Conservation (phyloP, 352 stramenopile genomes). For the Blastocystis sp. region DNA sequence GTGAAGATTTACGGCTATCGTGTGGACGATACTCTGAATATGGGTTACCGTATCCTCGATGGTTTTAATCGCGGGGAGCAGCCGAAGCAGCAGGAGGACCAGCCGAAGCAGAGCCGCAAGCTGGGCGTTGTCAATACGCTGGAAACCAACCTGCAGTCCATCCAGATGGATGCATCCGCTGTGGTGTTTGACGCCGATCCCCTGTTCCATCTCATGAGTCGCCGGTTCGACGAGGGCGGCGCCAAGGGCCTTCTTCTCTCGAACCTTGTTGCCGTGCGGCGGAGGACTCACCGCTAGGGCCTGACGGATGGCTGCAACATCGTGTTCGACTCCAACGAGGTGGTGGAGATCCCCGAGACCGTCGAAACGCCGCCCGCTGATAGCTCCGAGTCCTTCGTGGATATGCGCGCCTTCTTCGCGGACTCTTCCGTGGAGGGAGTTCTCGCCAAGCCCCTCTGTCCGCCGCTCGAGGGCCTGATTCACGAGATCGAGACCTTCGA, state of each 20-base stretch:
- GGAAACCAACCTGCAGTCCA: conserved; percentile 68
- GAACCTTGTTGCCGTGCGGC: conserved; percentile 73
- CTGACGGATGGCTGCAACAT: conserved; percentile 75
- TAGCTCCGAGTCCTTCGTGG: neutral
- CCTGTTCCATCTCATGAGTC: conserved; percentile 80
- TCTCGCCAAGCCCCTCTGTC: conserved; percentile 4
- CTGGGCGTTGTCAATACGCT: conserved; percentile 32
- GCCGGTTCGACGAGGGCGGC: conserved; percentile 78
- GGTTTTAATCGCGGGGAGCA: conserved; percentile 82
- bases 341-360: conserved; percentile 62
- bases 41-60: conserved; percentile 91
- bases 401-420: neutral
- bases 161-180: conserved; percentile 78
- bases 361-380: neutral
- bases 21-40: conserved; percentile 93
- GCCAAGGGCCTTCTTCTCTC: conserved; percentile 77
- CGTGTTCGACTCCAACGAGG: conserved; percentile 77
- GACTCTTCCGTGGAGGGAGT: neutral
- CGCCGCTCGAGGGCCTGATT: neutral
- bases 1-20: conserved; percentile 98
- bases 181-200: conserved; percentile 78
- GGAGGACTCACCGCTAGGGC: conserved; percentile 59
- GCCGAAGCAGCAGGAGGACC: neutral
- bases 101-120: conserved; percentile 8
- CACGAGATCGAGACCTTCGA: neutral